Evolutionary conservation across 169 alveolate genomes (phyloP).

Genomic region (Eimeria necatrix): DNA sequence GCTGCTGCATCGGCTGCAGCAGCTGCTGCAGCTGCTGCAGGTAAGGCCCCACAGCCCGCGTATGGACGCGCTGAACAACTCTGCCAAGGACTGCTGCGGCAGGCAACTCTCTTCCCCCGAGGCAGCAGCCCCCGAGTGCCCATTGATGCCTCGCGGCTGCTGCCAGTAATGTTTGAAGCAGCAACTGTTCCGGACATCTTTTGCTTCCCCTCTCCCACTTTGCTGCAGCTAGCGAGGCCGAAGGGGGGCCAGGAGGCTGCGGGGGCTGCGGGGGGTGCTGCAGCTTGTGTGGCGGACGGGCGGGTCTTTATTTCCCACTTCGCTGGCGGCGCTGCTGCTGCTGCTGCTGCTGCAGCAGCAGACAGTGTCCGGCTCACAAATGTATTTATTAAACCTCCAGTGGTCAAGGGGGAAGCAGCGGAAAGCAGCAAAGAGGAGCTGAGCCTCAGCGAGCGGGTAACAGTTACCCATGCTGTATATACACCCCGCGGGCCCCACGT

Average conservation of each 20-base stretch:
- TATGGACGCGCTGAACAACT: slow-evolving; percentile 27
- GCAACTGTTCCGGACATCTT: slow-evolving; percentile 63
- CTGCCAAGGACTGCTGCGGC: slow-evolving; percentile 73
- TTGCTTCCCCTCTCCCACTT: slow-evolving; percentile 61
- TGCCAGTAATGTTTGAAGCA: slow-evolving; percentile 72
- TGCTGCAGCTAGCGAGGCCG: slow-evolving; percentile 17
- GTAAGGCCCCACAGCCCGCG: neutral
- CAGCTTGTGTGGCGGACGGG: slow-evolving; percentile 66
- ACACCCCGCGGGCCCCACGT: slow-evolving; percentile 63
- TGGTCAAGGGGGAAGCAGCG: neutral
- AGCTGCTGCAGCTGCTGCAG: neutral
- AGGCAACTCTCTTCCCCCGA: slow-evolving; percentile 75
- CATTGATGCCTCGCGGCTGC: slow-evolving; percentile 57
- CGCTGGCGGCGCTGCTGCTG: slow-evolving; percentile 20
- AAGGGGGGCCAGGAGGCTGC: neutral
- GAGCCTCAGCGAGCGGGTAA: slow-evolving; percentile 19
- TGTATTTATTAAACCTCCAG: slow-evolving; percentile 4
- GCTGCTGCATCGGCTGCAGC: neutral
- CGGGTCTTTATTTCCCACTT: slow-evolving; percentile 69
- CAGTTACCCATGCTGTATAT: slow-evolving; percentile 25
- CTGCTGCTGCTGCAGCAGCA: neutral
- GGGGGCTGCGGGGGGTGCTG: slow-evolving; percentile 4
- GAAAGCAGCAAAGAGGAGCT: slow-evolving; percentile 6
- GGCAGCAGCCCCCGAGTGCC: slow-evolving; percentile 74
- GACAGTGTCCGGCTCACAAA: slow-evolving; percentile 13